A percentile compares a stretch with the other conserved stretches of the same genome.
Conservation (phyloP, 1,284 basidiomycete genomes). For the Rhodotorula sp. region DNA sequence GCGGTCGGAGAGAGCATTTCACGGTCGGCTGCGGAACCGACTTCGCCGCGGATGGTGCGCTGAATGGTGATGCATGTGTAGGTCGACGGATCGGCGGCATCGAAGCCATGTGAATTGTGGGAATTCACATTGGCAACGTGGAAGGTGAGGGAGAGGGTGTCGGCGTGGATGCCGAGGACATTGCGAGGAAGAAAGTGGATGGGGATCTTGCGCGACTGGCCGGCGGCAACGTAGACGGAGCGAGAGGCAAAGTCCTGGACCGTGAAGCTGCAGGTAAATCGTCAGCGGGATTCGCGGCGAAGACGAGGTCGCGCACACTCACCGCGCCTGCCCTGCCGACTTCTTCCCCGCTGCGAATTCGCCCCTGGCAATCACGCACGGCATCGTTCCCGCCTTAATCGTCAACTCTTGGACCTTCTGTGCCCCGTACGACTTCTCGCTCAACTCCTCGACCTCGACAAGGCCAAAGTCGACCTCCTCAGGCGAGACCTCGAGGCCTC, state of each 20-base stretch:
- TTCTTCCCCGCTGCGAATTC: not conserved
- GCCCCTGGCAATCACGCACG: not conserved
- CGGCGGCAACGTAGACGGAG: not conserved
- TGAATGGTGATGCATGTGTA: not conserved
- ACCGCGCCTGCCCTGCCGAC: not conserved
- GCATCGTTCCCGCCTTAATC: not conserved
- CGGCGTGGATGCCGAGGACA: conserved; percentile 4
- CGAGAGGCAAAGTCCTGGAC: not conserved
- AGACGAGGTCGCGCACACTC: not conserved
- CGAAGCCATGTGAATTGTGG: not conserved
- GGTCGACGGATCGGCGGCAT: not conserved
- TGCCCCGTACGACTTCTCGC: not conserved
- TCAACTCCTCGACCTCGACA: not conserved
- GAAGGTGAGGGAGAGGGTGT: conserved; percentile 2
- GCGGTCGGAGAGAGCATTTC: not conserved
- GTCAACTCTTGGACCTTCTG: not conserved
- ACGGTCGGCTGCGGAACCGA: not conserved
- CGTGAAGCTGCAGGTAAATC: not conserved
- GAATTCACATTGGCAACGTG: not conserved
- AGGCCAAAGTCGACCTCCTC: not conserved
- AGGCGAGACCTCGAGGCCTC: not conserved
- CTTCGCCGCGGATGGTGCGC: conserved; percentile 2
- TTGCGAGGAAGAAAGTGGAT: conserved; percentile 23
- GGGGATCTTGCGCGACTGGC: not conserved
- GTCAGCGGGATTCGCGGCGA: not conserved